Evolutionary conservation across 2,329 filamentous ascomycete genomes (phyloP).

Genomic region (Hortaea werneckii): DNA sequence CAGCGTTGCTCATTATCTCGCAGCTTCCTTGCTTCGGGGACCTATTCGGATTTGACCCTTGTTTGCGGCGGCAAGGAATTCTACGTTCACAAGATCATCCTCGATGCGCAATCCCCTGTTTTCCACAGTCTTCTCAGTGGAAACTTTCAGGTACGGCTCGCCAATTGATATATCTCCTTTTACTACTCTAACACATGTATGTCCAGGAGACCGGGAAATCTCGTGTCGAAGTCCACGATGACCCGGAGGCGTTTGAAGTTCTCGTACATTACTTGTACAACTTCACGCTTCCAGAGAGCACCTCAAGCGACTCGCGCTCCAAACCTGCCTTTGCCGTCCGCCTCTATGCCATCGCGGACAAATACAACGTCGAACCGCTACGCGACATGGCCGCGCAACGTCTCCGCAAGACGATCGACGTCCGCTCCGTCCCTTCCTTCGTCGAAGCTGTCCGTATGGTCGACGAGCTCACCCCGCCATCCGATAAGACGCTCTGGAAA

Average conservation of each 20-base stretch:
- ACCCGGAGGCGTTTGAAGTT: constrained; percentile 7
- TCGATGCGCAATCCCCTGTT: constrained; percentile 32
- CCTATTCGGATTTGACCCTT: constrained; percentile 35
- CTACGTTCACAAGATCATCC: constrained; percentile 31
- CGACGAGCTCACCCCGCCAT: neutral
- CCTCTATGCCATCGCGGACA: constrained; percentile 31
- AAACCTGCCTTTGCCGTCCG: constrained; percentile 15
- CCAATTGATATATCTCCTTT: neutral
- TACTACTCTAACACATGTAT: neutral
- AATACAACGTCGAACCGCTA: constrained; percentile 27
- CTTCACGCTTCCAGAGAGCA: constrained; percentile 10
- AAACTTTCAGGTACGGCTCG: constrained; percentile 10
- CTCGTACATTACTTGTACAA: constrained; percentile 15
- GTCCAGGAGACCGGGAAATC: constrained; percentile 7
- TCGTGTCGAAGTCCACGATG: constrained; percentile 8
- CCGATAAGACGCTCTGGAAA: neutral
- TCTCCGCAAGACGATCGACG: neutral
- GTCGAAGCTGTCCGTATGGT: neutral
- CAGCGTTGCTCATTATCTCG: neutral
- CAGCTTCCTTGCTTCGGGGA: neutral
- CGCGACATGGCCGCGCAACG: constrained; percentile 3
- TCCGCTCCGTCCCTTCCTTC: neutral
- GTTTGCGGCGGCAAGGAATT: constrained; percentile 29
- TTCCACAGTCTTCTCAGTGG: constrained; percentile 30
- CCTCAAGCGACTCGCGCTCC: neutral